Conservation (phyloP, 2,329 filamentous ascomycete species). For the Lithohypha guttulata region DNA sequence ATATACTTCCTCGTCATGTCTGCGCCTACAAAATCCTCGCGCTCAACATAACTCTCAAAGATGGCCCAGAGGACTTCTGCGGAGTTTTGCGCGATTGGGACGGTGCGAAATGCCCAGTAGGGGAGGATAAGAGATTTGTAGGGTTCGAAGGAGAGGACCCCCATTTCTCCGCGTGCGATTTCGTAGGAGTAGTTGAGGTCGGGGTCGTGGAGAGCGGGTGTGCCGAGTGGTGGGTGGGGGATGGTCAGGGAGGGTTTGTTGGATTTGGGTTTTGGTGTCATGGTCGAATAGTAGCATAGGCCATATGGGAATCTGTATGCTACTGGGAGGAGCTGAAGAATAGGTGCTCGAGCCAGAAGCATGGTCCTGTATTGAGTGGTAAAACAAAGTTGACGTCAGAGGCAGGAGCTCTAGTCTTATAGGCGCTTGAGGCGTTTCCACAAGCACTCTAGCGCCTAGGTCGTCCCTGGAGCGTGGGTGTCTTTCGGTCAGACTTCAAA, state of each 20-base stretch:
- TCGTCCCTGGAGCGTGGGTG: too few relatives aligned
- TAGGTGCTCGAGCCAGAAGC: too few relatives aligned
- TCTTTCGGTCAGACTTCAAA: too few relatives aligned
- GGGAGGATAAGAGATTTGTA: slow-evolving; percentile 52
- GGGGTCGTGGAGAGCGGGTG: slow-evolving; percentile 17
- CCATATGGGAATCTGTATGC: too few relatives aligned
- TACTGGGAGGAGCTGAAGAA: too few relatives aligned
- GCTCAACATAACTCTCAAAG: slow-evolving; percentile 43
- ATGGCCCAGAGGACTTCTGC: slow-evolving; percentile 38
- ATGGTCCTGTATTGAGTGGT: too few relatives aligned
- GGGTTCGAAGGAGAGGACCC: slow-evolving; percentile 52
- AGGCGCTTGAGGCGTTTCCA: too few relatives aligned
- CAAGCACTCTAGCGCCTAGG: too few relatives aligned
- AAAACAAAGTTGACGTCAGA: too few relatives aligned
- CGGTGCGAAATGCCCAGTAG: slow-evolving; percentile 49
- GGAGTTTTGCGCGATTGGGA: slow-evolving; percentile 41
- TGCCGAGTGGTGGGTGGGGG: slow-evolving; percentile 14
- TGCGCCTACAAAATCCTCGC: slow-evolving; percentile 51
- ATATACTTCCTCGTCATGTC: slow-evolving; percentile 56
- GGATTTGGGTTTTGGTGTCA: too few relatives aligned
- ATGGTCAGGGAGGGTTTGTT: slow-evolving; percentile 12
- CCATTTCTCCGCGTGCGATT: slow-evolving; percentile 50
- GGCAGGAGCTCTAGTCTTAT: too few relatives aligned
- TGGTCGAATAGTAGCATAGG: too few relatives aligned
- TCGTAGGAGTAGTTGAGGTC: slow-evolving; percentile 33